Evolutionary conservation across 1,284 basidiomycete genomes (phyloP), one percentile per base, ranked within the genome.

Genomic region (Earliella scabrosa): DNA sequence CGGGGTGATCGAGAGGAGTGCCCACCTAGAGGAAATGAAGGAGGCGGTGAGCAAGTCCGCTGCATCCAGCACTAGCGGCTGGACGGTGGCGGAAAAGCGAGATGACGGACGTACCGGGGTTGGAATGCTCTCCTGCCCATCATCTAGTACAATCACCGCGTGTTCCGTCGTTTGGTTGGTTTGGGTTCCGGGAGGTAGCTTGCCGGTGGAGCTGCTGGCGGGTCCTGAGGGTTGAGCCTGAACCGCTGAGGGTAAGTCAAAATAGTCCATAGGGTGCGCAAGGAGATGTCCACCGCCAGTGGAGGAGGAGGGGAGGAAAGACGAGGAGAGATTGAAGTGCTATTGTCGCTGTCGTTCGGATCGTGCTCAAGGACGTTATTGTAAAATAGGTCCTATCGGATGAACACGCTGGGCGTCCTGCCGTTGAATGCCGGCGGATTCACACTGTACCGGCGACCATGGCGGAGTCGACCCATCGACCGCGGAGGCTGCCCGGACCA

Each of bases 181-280:
- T 6, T 2, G 21, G n/a, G 21, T 3, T 13, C 14, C 23, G 39
- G 39, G 20, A 23, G 20, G 16, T 23, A 24, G 1, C n/a, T 24
- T 20, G 11, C 21, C 13, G 23, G 39, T 20, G 4, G 44, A 39
- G n/a, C 43, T 34, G 26, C 40, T 26, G 7, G 48, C 38, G 10
- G 46, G 10, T 4, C 13, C 5, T 2, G 46, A 6, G 9, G 20
- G 7, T 13, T 36, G 38, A n/a, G 35, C 24, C 23, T 48, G 46
- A 10, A 34, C 20, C n/a, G 26, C 10, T 2, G 29, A 7, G 7
- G 58, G 24, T 13, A 54, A 21, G 34, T 29, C 31, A 35, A 52
- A 52, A 44, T 54, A 54, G 11, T 59, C 57, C 57, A 59, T 59
- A 29, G 21, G 31, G 16, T 8, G 21, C 26, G 18, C 18, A n/a